Base-by-base conservation (phyloP, 2,329 filamentous ascomycete genomes). In the Fusarium lateritium region DNA sequence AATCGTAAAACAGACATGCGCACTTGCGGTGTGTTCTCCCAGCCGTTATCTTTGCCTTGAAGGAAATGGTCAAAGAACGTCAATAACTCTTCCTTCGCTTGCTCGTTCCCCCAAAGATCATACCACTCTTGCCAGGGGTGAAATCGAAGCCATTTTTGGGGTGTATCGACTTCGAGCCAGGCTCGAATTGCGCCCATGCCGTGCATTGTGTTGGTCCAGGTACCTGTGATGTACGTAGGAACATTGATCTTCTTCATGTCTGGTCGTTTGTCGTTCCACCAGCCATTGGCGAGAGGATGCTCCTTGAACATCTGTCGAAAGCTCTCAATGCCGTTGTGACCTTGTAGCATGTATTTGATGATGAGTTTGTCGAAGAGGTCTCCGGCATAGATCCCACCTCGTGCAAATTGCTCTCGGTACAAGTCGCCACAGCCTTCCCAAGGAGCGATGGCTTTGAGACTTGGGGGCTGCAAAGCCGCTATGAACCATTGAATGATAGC, bases 61-160 rank as follows among this genome's bases (percentile, higher is more conserved):
- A 63, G 43, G n/a, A 63, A 63, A 1, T 49, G 40, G 2, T 63
- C 60, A 2, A 63, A 63, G 3, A 63, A 63, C 1, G 49, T 38
- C 0, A 63, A 11, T 0, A 63, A 1, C 13, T 63, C 60, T 0
- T 22, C 21, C 0, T 45, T 56, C 3, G 60, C 60, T 22, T 63
- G 49, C 2, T 63, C 31, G 0, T 63, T 63, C 0, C 60, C 60
- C 60, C 60, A 63, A 1, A 63, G 47, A 2, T 63, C 60, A 34
- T 63, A 63, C 60, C 58, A 63, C n/a, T 63, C 60, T 15, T 63
- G 60, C 60, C 60, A 63, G 13, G 60, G 60, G 0, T 63, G 60
- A 5, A 54, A 63, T n/a, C 60, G 49, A 0, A 63, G 58, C 60
- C 60, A 63, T 21, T 63, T 63, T 3, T 63, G 31, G 0, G 60